A percentile compares a stretch with the other conserved stretches of the same genome.
These are phyloP conservation scores for Microbotryum intermedium DNA, from an alignment of 1,284 basidiomycete species.

Conservation along the genomic window DNA sequence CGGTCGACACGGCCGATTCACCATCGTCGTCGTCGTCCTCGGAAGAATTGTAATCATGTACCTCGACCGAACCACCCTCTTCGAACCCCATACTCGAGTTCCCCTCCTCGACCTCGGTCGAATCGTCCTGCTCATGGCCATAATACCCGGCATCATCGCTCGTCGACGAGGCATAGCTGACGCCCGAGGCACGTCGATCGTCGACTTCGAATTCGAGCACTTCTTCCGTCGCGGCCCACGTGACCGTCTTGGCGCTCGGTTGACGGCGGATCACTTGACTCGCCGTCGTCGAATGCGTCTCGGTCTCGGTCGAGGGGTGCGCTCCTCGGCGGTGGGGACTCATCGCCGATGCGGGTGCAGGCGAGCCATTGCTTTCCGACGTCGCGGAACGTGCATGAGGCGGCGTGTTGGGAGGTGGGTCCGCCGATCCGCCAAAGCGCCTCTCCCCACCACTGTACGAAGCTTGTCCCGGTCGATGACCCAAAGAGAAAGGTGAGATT, in stretches of 20 bases:
- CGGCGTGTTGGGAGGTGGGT: constrained; percentile 12
- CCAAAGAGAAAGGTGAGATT: neutral
- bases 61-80: constrained; percentile 24
- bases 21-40: constrained; percentile 9
- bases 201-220: constrained; percentile 31
- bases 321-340: constrained; percentile 8
- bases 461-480: neutral
- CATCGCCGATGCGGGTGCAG: constrained; percentile 9
- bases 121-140: neutral
- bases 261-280: constrained; percentile 14
- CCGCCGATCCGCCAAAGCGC: constrained; percentile 2
- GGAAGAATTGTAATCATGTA: constrained; percentile 3
- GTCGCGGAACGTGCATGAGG: neutral
- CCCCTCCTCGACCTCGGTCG: neutral
- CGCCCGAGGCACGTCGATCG: constrained; percentile 12
- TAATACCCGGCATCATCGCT: constrained; percentile 8
- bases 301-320: constrained; percentile 1
- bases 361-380: neutral
- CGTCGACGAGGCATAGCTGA: constrained; percentile 1
- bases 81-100: constrained; percentile 11
- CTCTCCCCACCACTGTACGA: too few relatives aligned
- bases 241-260: constrained; percentile 28
- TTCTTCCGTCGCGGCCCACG: constrained; percentile 31
- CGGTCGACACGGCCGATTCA: constrained; percentile 14
- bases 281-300: constrained; percentile 1